These are phyloP conservation scores for Colletotrichum navitas DNA, from an alignment of 2,329 filamentous ascomycete species.

Conservation along the genomic window DNA sequence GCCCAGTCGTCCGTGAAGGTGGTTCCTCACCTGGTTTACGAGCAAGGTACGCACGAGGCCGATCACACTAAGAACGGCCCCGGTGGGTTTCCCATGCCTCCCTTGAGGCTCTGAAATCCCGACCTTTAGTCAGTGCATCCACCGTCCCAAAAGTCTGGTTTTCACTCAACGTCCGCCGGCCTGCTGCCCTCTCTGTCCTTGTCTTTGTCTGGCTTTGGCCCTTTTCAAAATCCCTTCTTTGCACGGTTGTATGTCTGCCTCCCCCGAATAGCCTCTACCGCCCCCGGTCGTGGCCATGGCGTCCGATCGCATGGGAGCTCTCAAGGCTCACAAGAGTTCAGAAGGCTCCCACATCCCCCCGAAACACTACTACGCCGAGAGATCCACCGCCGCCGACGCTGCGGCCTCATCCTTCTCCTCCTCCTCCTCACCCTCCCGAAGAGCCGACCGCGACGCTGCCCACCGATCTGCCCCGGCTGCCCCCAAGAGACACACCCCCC, in stretches of 20 bases:
- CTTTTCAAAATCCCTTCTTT: conserved; percentile 3
- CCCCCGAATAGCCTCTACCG: conserved; percentile 22
- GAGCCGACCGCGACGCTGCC: conserved; percentile 40
- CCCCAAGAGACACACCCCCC: conserved; percentile 40
- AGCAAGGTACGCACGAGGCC: conserved; percentile 23
- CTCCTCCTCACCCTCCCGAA: conserved; percentile 23
- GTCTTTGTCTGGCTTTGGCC: not conserved
- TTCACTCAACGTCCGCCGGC: conserved; percentile 19
- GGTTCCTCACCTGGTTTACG: not conserved
- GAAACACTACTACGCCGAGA: conserved; percentile 30
- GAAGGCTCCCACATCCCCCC: conserved; percentile 41
- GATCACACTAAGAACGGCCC: conserved; percentile 33
- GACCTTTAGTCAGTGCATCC: conserved; percentile 42
- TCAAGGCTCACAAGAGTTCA: conserved; percentile 44
- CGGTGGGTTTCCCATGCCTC: conserved; percentile 41
- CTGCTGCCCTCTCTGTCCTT: not conserved
- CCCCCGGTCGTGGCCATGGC: conserved; percentile 42
- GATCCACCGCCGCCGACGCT: conserved; percentile 20
- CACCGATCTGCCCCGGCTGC: conserved; percentile 43
- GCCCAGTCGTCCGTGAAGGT: conserved; percentile 3
- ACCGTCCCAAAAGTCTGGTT: conserved; percentile 40
- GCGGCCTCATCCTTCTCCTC: conserved; percentile 16
- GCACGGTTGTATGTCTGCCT: conserved; percentile 25
- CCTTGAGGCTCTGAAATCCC: conserved; percentile 39
- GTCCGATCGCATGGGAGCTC: conserved; percentile 40